Evolutionary conservation across 768 basidiomycete genomes (phyloP).

Genomic region (Sporobolomyces roseus): DNA sequence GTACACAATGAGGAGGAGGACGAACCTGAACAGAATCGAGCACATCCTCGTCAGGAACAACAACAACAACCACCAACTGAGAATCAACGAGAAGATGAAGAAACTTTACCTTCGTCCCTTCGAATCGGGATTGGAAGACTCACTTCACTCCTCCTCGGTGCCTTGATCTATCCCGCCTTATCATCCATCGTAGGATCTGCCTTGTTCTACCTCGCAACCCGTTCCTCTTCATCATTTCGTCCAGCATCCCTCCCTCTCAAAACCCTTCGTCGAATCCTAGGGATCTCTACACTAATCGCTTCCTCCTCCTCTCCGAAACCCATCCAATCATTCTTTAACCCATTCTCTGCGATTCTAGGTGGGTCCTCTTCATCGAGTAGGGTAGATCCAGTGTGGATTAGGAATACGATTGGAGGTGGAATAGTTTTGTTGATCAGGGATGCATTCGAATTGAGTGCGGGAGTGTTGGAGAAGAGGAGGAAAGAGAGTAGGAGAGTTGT

Average conservation of each 20-base stretch:
- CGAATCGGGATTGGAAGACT: constrained; percentile 32
- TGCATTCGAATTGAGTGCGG: constrained; percentile 10
- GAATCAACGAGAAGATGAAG: not conserved
- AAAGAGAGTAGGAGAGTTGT: constrained; percentile 25
- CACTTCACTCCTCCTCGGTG: constrained; percentile 40
- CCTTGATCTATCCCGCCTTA: constrained; percentile 40
- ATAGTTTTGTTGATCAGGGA: constrained; percentile 37
- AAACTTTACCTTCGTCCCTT: constrained; percentile 1
- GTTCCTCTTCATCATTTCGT: too few relatives aligned
- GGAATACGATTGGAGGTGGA: constrained; percentile 43
- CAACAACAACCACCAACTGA: not conserved
- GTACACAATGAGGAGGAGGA: not conserved
- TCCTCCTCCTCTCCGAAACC: not conserved
- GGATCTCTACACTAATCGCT: constrained; percentile 18
- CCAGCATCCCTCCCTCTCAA: too few relatives aligned
- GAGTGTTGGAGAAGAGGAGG: constrained; percentile 21
- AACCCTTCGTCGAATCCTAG: constrained; percentile 22
- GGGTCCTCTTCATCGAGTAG: not conserved
- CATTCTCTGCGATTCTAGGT: too few relatives aligned
- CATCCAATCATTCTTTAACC: not conserved
- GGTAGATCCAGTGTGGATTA: constrained; percentile 46
- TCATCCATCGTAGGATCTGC: constrained; percentile 33
- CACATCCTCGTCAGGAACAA: not conserved
- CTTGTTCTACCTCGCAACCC: constrained; percentile 39
- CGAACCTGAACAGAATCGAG: not conserved